Evolutionary conservation across 2,329 filamentous ascomycete genomes (phyloP), one percentile per base, ranked within the genome.

Genomic region (Pseudogymnoascus sp.): DNA sequence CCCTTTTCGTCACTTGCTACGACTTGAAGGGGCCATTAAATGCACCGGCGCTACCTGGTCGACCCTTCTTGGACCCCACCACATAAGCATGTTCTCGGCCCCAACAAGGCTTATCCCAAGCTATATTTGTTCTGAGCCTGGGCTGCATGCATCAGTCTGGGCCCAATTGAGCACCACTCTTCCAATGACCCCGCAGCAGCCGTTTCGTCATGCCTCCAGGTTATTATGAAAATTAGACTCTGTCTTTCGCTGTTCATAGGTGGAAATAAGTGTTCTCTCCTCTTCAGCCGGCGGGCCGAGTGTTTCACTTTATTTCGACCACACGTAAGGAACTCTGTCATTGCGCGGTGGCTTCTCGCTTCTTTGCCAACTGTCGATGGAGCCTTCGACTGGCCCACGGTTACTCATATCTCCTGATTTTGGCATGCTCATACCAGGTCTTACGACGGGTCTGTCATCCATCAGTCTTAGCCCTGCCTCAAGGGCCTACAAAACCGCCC

Each of bases 381-480:
- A 31, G n/a, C n/a, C n/a, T n/a, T n/a, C n/a, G n/a, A n/a, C n/a
- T n/a, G n/a, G n/a, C n/a, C 27, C n/a, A 7, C 8, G 8, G 25
- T 13, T 48, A 52, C 25, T 13, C 8, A 12, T 52, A 15, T 31
- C 13, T 52, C 45, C 45, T 52, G 27, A 52, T 52, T 52, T 4
- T 7, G n/a, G 45, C 27, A 52, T 52, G 31, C 27, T 52, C 45
- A 31, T 52, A 27, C 45, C 45, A 52, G 27, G 45, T 52, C 31
- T 52, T 52, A 52, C 45, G n/a, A 27, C 31, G 45, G 45, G 45
- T 31, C 45, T 31, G 45, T 52, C 45, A 52, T 52, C 45, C 45
- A 8, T 31, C 45, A 31, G 27, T 12, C 10, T 33, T 52, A 52
- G 45, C 45, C 31, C 45, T 52, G n/a, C 13, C 27, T 52, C 8